These are phyloP conservation scores for Colletotrichum liriopes DNA, from an alignment of 2,329 filamentous ascomycete species.

Conservation along the genomic window DNA sequence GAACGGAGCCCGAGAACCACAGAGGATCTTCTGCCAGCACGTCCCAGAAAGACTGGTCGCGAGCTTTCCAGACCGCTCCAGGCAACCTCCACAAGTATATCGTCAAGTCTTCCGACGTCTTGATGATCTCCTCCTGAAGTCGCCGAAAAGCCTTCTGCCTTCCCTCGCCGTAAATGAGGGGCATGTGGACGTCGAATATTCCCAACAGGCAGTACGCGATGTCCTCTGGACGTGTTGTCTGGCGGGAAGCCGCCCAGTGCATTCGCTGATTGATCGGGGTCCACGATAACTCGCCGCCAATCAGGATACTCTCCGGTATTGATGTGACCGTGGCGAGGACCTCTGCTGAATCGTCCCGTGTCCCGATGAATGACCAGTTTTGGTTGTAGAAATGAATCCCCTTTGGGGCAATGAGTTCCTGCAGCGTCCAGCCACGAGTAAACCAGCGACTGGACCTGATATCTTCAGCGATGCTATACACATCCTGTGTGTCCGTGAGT, in stretches of 20 bases:
- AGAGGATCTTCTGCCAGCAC: too few relatives aligned
- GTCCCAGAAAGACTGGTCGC: too few relatives aligned
- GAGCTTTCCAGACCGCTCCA: too few relatives aligned
- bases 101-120: too few relatives aligned
- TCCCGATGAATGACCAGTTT: not conserved
- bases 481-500: not conserved
- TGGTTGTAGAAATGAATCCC: slow-evolving; percentile 9
- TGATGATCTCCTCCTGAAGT: slow-evolving; percentile 34
- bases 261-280: slow-evolving; percentile 41
- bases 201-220: slow-evolving; percentile 48
- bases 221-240: slow-evolving; percentile 46
- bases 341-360: not conserved
- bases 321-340: not conserved
- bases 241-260: slow-evolving; percentile 48
- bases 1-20: too few relatives aligned
- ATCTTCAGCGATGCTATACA: not conserved
- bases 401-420: slow-evolving; percentile 9
- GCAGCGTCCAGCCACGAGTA: slow-evolving; percentile 12
- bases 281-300: not conserved
- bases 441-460: not conserved
- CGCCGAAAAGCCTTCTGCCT: slow-evolving; percentile 44
- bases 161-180: slow-evolving; percentile 49
- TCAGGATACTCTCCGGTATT: not conserved
- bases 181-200: slow-evolving; percentile 48
- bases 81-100: too few relatives aligned